Conservation (phyloP, 106 monocot species). For the Apostasia ramifera region DNA sequence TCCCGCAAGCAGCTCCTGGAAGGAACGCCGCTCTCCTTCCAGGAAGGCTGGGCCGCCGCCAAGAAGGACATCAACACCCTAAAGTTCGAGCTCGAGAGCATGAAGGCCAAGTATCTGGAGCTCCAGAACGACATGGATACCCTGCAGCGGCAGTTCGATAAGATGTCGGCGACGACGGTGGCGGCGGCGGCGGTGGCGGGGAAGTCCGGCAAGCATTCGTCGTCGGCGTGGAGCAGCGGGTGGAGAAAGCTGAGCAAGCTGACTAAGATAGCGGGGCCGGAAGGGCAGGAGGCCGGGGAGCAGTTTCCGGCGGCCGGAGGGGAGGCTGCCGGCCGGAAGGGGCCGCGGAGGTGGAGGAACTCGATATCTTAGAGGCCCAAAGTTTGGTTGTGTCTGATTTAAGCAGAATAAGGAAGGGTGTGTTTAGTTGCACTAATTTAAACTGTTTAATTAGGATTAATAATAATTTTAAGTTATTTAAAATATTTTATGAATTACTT, state of each 20-base stretch:
- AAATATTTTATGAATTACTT: no score
- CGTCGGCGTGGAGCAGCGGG: conserved; percentile 64
- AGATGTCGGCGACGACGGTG: conserved; percentile 16
- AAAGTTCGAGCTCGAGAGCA: conserved; percentile 86
- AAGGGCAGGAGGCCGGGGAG: conserved; percentile 11
- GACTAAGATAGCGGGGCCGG: conserved; percentile 40
- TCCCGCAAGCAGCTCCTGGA: conserved; percentile 66
- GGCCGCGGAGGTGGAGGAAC: conserved; percentile 89
- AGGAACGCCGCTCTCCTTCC: conserved; percentile 84
- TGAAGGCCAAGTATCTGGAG: conserved; percentile 90
- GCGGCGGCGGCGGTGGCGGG: not conserved
- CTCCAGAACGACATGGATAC: conserved; percentile 83
- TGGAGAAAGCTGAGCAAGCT: conserved; percentile 74
- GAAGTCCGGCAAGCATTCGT: conserved; percentile 20
- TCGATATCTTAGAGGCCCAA: conserved; percentile 54
- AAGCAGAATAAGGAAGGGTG: no score
- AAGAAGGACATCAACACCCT: conserved; percentile 95
- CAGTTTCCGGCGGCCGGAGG: not conserved
- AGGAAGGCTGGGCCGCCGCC: conserved; percentile 83
- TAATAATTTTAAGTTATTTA: no score
- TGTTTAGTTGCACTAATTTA: no score
- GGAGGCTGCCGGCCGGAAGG: conserved; percentile 27
- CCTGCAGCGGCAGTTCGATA: conserved; percentile 77
- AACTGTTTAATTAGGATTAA: no score
- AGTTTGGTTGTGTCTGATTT: no score